Evolutionary conservation across 1,284 basidiomycete species (phyloP).

Genomic region (Papiliotrema terrestris): DNA sequence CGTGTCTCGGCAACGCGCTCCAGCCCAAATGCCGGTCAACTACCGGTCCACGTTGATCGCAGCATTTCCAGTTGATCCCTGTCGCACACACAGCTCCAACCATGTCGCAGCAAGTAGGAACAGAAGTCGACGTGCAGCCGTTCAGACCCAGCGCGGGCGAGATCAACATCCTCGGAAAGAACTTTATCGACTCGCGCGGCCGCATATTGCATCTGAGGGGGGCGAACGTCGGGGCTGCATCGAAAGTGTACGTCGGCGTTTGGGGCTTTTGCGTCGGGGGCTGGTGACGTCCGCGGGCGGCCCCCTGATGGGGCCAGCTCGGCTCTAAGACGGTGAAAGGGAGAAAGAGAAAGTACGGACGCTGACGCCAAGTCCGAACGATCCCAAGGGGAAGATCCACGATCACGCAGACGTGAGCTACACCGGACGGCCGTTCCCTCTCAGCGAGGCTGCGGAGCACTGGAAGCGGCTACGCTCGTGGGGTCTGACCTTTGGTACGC

Average conservation of each 20-base stretch:
- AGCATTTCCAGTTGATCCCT: too few relatives aligned
- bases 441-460: slow-evolving; percentile 77
- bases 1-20: too few relatives aligned
- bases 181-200: slow-evolving; percentile 72
- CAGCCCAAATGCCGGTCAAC: too few relatives aligned
- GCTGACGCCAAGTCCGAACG: slow-evolving; percentile 15
- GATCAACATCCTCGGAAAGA: slow-evolving; percentile 52
- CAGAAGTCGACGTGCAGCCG: not conserved
- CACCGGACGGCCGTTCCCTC: slow-evolving; percentile 75
- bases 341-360: too few relatives aligned
- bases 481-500: slow-evolving; percentile 78
- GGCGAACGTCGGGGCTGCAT: slow-evolving; percentile 75
- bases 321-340: too few relatives aligned
- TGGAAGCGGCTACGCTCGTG: slow-evolving; percentile 73
- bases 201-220: slow-evolving; percentile 73
- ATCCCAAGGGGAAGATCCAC: slow-evolving; percentile 37
- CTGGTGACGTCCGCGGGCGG: too few relatives aligned
- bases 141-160: not conserved
- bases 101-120: not conserved
- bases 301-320: too few relatives aligned
- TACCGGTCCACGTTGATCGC: too few relatives aligned
- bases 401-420: slow-evolving; percentile 63
- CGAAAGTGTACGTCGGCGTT: slow-evolving; percentile 65
- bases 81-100: not conserved
- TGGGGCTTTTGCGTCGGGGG: too few relatives aligned